Evolutionary conservation across 345 rosid genomes (phyloP), one percentile per base, ranked within the genome.

Genomic region (Salix koriyanagi): DNA sequence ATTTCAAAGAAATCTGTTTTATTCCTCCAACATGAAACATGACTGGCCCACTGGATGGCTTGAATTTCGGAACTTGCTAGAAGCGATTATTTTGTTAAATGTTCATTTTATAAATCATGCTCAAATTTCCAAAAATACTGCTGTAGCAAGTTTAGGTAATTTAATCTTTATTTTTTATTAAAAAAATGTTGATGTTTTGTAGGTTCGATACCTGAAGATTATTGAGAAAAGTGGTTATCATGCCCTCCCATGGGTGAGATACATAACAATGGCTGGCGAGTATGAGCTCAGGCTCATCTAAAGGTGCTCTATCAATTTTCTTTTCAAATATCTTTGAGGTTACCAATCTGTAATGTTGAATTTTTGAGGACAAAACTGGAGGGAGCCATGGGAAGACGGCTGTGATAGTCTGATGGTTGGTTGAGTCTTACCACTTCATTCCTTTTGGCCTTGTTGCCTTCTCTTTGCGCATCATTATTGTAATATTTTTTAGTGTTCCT

Each of bases 161-260:
- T n/a, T 14, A 39, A 52, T 73, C 69, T 26, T 37, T 28, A 1
- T 14, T n/a, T n/a, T 30, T 70, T 34, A 34, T 34, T 5, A 34
- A 34, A 34, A 16, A 13, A 14, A 16, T 72, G n/a, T 54, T 65
- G 67, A 69, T 65, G 46, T 70, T 72, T 80, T 86, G 73, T 79
- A 96, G 99, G 99, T 96, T 72, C 91, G 97, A 30, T 96, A 96
- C 88, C 85, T 96, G 86, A 96, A 93, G 92, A 90, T 96, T 52
- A 96, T 96, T 64, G 99, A 96, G 86, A 96, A 96, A 84, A 93
- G 97, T 66, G 97, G 97, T 54, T 96, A 96, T 81, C 99, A 92
- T 71, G 98, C 98, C 71, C 98, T 93, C 76, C 99, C 99, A 75
- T 96, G 99, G 99, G 98, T 93, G 76, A 89, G 99, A 80, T 96